Evolutionary conservation across 129 eudicot species (phyloP).

Genomic region (Dittrichia graveolens): DNA sequence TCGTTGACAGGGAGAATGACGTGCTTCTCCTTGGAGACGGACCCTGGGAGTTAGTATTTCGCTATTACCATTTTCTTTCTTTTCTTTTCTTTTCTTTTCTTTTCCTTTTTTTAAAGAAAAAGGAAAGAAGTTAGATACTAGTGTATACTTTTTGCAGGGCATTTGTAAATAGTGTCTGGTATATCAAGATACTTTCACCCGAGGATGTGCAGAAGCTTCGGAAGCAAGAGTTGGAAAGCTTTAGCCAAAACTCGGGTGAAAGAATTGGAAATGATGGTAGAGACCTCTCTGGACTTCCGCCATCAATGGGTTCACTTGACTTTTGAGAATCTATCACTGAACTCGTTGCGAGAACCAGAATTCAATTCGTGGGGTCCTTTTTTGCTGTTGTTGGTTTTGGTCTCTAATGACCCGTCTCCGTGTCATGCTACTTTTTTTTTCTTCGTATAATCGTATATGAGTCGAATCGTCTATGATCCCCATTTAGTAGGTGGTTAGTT

Average conservation of each 20-base stretch:
- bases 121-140: neutral
- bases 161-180: conserved; percentile 97
- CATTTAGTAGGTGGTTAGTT: conserved; percentile 35
- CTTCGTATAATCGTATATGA: conserved; percentile 11
- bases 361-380: conserved; percentile 17
- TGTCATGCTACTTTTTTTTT: conserved; percentile 14
- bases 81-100: too few species aligned
- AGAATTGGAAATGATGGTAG: conserved; percentile 61
- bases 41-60: conserved; percentile 89
- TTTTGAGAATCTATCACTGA: conserved; percentile 38
- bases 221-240: conserved; percentile 65
- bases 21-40: conserved; percentile 99
- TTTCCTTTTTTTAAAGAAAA: too few species aligned
- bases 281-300: conserved; percentile 51
- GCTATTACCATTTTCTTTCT: neutral
- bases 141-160: conserved; percentile 54
- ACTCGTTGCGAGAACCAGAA: neutral
- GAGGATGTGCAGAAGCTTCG: conserved; percentile 86
- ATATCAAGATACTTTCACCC: conserved; percentile 94
- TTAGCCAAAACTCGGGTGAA: conserved; percentile 50
- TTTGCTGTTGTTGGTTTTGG: conserved; percentile 23
- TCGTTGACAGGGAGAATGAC: conserved; percentile 99
- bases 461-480: neutral
- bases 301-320: conserved; percentile 73
- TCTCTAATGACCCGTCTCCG: conserved; percentile 20